phyloP scores from a whole-genome alignment of 495 filamentous ascomycete genomes.

The Neurospora sp. region DNA sequence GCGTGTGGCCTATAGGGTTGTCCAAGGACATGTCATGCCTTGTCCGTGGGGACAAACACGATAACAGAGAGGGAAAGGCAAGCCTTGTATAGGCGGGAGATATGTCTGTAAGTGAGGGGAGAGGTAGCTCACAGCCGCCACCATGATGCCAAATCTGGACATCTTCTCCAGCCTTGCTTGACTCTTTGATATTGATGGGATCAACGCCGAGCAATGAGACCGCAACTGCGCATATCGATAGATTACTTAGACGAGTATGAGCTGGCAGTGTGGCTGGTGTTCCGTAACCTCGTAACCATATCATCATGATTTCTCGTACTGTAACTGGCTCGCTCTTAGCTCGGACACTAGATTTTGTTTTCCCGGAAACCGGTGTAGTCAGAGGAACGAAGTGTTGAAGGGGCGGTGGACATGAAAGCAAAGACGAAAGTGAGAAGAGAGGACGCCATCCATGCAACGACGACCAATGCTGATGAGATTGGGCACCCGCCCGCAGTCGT shows the following conservation, averaged over 20 bases:
- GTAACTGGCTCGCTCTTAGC: background rate
- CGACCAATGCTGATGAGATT: background rate
- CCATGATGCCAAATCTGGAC: background rate
- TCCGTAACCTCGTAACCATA: background rate
- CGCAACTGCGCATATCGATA: background rate
- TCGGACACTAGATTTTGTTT: background rate
- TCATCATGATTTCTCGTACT: background rate
- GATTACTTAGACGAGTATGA: background rate
- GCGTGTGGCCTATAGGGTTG: background rate
- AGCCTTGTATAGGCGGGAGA: background rate
- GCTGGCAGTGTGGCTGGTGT: background rate
- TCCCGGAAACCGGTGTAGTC: background rate
- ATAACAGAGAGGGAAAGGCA: background rate
- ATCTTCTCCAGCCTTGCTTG: background rate
- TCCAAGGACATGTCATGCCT: background rate
- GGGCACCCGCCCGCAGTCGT: background rate
- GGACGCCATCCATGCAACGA: background rate
- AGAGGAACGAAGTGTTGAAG: background rate
- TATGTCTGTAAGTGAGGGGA: background rate
- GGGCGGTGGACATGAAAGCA: background rate
- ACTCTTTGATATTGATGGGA: background rate
- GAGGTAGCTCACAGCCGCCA: background rate
- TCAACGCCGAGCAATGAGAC: background rate
- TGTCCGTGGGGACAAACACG: background rate
- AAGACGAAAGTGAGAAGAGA: background rate